Percentiles rank a stretch among this genome's conserved stretches.
These are phyloP conservation scores for Leccinum uliginosum DNA, from an alignment of 768 basidiomycete genomes.

Conservation along the genomic window DNA sequence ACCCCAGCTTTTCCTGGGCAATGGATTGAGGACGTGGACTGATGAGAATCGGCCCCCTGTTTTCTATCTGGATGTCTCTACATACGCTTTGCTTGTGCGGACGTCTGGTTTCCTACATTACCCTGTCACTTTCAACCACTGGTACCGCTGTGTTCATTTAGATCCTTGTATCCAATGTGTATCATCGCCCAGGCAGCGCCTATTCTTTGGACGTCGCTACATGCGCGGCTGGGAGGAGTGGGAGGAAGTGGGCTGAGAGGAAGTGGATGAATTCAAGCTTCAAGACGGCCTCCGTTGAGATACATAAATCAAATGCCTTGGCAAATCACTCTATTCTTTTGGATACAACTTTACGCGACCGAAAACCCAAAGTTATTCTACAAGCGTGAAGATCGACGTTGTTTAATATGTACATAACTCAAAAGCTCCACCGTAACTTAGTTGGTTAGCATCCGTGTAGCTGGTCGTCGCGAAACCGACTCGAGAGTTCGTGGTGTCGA, in stretches of 20 bases:
- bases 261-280: no score
- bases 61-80: neutral
- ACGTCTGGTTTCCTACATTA: conserved; percentile 8
- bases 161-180: conserved; percentile 15
- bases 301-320: neutral
- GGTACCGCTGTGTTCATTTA: conserved; percentile 15
- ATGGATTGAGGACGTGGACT: conserved; percentile 34
- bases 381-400: neutral
- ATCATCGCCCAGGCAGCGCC: neutral
- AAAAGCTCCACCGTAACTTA: conserved; percentile 7
- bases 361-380: neutral
- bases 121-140: conserved; percentile 2
- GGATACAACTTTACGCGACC: neutral
- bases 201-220: neutral
- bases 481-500: conserved; percentile 52
- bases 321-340: conserved; percentile 1
- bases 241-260: no score
- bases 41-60: conserved; percentile 2
- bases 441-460: conserved; percentile 30
- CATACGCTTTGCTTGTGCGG: conserved; percentile 1
- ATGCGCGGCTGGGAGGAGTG: neutral
- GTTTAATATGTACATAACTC: neutral
- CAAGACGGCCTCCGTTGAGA: no score
- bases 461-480: conserved; percentile 26
- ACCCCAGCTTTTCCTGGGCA: conserved; percentile 30